phyloP scores from a whole-genome alignment of 2,329 filamentous ascomycete genomes.

The Pyrenophora graminea region DNA sequence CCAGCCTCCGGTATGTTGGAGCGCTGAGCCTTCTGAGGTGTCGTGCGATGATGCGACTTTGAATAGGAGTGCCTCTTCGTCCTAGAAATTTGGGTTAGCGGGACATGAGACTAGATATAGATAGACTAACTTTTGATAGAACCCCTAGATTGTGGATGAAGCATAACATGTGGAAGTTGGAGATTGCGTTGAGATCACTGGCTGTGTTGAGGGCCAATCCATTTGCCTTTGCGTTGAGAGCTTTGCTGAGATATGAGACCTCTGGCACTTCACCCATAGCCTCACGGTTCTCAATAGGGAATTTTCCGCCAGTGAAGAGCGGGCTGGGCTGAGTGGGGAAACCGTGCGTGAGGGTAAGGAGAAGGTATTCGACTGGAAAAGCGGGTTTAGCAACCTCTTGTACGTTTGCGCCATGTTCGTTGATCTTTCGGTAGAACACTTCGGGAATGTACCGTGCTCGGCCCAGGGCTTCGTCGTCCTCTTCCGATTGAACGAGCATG shows the following conservation, averaged over 20 bases:
- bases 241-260: conserved; percentile 66
- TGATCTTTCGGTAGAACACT: conserved; percentile 93
- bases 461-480: conserved; percentile 74
- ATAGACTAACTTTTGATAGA: conserved; percentile 73
- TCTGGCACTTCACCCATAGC: conserved; percentile 86
- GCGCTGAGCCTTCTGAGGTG: conserved; percentile 76
- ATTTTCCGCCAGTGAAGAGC: conserved; percentile 71
- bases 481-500: conserved; percentile 93
- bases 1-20: conserved; percentile 89
- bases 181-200: conserved; percentile 70
- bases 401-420: conserved; percentile 94
- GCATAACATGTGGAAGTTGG: conserved; percentile 92
- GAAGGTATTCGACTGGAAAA: conserved; percentile 94
- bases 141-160: conserved; percentile 82
- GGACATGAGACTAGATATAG: not conserved
- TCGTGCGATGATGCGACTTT: conserved; percentile 82
- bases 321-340: conserved; percentile 83
- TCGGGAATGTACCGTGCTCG: conserved; percentile 91
- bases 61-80: conserved; percentile 85
- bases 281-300: conserved; percentile 91
- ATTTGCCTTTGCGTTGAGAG: conserved; percentile 65
- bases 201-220: conserved; percentile 60
- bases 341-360: conserved; percentile 94
- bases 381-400: conserved; percentile 96
- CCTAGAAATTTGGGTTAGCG: conserved; percentile 58